These are phyloP conservation scores for Tetratostichococcus sp. DNA, from an alignment of 139 green algal species.

Conservation along the genomic window DNA sequence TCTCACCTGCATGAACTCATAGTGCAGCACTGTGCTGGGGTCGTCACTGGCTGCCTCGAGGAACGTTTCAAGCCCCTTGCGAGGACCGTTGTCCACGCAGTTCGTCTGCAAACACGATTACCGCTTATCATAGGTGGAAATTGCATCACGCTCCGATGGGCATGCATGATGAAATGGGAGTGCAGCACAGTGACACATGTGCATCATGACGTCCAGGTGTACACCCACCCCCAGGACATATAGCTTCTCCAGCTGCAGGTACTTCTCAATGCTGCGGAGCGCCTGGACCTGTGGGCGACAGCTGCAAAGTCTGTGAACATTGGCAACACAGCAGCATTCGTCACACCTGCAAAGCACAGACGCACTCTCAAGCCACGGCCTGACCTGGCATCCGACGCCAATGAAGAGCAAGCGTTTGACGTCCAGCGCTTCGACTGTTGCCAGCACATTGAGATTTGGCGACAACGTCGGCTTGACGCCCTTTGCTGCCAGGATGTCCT, in stretches of 20 bases:
- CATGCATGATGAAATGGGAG: too few relatives aligned
- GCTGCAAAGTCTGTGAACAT: neutral
- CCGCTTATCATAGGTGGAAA: too few relatives aligned
- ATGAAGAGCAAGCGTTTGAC: conserved; percentile 90
- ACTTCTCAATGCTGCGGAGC: conserved; percentile 79
- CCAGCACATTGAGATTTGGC: conserved; percentile 89
- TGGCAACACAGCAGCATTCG: neutral
- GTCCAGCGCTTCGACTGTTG: conserved; percentile 85
- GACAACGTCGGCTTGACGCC: conserved; percentile 92
- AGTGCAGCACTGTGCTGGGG: conserved; percentile 82
- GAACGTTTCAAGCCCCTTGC: conserved; percentile 85
- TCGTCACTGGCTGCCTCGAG: conserved; percentile 68
- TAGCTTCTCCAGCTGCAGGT: conserved; percentile 87
- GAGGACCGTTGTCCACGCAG: conserved; percentile 88
- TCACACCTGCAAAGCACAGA: too few relatives aligned
- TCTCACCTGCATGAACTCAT: conserved; percentile 97
- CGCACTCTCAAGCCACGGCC: too few relatives aligned
- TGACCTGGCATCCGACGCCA: conserved; percentile 85
- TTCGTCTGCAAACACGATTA: too few relatives aligned
- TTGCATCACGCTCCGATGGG: too few relatives aligned
- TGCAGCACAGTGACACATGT: too few relatives aligned
- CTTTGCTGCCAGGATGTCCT: conserved; percentile 81
- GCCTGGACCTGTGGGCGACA: conserved; percentile 70
- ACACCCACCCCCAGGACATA: conserved; percentile 82
- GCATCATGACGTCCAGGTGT: too few relatives aligned